Conservation (phyloP, 2,329 filamentous ascomycete genomes). For the Trichoderma endophyticum region DNA sequence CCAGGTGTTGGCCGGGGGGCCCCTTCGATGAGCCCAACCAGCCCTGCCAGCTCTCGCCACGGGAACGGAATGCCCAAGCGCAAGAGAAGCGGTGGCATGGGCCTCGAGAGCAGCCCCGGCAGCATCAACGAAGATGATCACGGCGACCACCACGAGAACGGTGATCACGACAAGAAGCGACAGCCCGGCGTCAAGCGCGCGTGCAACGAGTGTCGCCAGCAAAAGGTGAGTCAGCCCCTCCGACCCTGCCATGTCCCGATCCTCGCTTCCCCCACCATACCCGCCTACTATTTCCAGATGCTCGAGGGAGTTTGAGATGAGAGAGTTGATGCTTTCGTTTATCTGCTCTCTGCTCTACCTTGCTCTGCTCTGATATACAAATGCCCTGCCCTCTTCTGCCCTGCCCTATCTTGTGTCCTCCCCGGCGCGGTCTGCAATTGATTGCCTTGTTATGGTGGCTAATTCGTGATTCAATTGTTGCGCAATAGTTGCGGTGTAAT, state of each 20-base stretch:
- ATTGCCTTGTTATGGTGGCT: not conserved
- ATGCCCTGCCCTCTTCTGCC: not conserved
- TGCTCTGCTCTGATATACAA: not conserved
- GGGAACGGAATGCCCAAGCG: slow-evolving; percentile 52
- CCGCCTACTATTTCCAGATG: not conserved
- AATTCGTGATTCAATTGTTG: slow-evolving; percentile 12
- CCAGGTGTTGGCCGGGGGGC: slow-evolving; percentile 44
- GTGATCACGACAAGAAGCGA: slow-evolving; percentile 58
- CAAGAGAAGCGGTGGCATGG: slow-evolving; percentile 55
- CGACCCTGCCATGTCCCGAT: not conserved
- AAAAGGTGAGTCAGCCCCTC: slow-evolving; percentile 62
- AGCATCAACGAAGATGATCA: slow-evolving; percentile 51
- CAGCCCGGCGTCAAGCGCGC: slow-evolving; percentile 72
- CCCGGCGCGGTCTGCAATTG: not conserved
- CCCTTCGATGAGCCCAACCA: slow-evolving; percentile 53
- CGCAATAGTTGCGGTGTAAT: slow-evolving; percentile 70
- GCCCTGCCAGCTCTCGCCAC: slow-evolving; percentile 52
- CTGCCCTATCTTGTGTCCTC: not conserved
- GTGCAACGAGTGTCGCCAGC: slow-evolving; percentile 81
- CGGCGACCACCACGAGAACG: slow-evolving; percentile 49
- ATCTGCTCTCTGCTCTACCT: not conserved
- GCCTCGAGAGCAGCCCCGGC: slow-evolving; percentile 59
- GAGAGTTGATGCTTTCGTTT: not conserved
- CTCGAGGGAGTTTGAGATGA: not conserved
- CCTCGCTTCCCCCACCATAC: not conserved